These are phyloP conservation scores for Metschnikowia chrysomelidarum DNA, from an alignment of 805 yeast species.

Conservation along the genomic window DNA sequence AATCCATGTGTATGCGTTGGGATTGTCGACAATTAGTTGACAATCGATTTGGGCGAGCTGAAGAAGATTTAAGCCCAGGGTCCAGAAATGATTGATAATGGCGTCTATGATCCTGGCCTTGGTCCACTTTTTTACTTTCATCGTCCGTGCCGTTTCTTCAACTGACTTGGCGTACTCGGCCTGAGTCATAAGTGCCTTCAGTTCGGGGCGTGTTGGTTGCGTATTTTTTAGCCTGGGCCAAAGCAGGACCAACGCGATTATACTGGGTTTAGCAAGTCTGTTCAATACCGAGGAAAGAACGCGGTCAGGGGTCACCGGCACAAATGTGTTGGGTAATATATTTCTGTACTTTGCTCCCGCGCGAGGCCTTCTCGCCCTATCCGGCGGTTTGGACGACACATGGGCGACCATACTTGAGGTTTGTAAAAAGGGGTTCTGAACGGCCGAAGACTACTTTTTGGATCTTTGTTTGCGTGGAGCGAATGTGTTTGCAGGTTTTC, in stretches of 20 bases:
- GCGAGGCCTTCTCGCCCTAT: neutral
- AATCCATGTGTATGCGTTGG: constrained; percentile 47
- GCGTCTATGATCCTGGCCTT: constrained; percentile 41
- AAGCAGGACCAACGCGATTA: constrained; percentile 29
- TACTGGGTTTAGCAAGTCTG: constrained; percentile 31
- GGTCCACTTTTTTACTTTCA: constrained; percentile 18
- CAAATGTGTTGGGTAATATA: constrained; percentile 39
- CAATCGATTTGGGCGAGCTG: constrained; percentile 74
- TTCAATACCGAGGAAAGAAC: constrained; percentile 22
- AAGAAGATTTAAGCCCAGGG: constrained; percentile 54
- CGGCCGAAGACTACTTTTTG: no score
- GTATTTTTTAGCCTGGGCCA: constrained; percentile 35
- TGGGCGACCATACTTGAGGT: neutral
- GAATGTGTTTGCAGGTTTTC: neutral
- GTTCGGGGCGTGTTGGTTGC: constrained; percentile 19
- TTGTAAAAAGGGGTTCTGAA: no score
- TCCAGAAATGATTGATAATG: constrained; percentile 51
- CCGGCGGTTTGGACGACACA: no score
- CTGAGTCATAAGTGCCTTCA: constrained; percentile 5
- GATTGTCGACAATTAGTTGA: constrained; percentile 59
- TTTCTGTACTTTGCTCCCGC: constrained; percentile 20
- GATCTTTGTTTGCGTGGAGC: neutral
- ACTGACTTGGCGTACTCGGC: constrained; percentile 10
- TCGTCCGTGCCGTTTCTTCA: constrained; percentile 11
- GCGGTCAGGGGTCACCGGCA: constrained; percentile 30